Base-by-base conservation (phyloP, 768 basidiomycete genomes). In the Lepiota venenata region DNA sequence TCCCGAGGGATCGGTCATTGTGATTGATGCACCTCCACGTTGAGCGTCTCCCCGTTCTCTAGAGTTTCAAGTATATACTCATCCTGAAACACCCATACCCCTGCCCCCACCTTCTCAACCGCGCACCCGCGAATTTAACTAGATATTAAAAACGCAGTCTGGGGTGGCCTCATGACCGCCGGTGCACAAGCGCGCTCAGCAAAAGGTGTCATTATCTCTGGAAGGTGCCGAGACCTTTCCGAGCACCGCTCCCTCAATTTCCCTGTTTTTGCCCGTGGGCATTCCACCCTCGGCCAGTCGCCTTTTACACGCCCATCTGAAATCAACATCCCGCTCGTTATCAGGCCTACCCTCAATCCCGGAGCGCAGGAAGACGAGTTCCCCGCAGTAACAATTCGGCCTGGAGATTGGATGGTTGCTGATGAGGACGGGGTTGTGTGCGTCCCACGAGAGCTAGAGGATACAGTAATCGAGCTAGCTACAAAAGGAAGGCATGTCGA, bases 111-210 rank as follows among this genome's bases (percentile, higher is more conserved):
- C n/a, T 45, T 53, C 36, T 48, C 16, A 39, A 36, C 22, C 35
- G 20, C 38, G 21, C 18, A 46, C 37, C 25, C 44, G 35, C 22
- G 21, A 27, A 47, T 40, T 46, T 44, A n/a, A 38, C 43, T 65
- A 87, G 90, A 83, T 52, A 72, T 77, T 22, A 87, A 87, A 68
- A 88, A 84, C 61, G 91, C 92, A 3, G 89, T 93, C 5, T 96
- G 93, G 93, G 93, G 93, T 20, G 93, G 93, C 16, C 81, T 92
- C 46, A 92, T 93, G 92, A 85, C 91, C 10, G 88, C 90, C 0
- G 91, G 91, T 18, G 93, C 93, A 1, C 80, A 83, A 63, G 79
- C 82, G 11, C 83, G 85, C 52, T 79, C 79, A 16, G 85, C 84
- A 11, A 72, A 74, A 20, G 93, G 91, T 10, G 91, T 88, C 43